Conservation (phyloP, 768 basidiomycete species). For the Rhodotorula babjevae region DNA sequence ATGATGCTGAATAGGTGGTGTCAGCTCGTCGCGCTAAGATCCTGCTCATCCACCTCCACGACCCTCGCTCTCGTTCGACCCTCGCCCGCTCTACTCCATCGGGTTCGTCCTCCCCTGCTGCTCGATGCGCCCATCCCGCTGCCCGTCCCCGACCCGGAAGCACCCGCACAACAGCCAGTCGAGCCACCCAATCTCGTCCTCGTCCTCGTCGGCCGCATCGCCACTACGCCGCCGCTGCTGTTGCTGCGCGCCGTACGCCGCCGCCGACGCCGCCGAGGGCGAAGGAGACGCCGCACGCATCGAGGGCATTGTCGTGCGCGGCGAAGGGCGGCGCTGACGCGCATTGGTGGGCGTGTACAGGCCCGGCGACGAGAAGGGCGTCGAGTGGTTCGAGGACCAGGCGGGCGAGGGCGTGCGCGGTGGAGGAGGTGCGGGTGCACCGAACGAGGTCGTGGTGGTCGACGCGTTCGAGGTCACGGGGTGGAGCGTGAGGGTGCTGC, state of each 20-base stretch:
- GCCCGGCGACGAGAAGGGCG: not conserved
- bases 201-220: not conserved
- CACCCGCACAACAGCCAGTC: constrained; percentile 25
- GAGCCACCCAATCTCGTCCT: constrained; percentile 2
- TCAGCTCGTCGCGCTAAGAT: too few species aligned
- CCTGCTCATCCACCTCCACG: too few species aligned
- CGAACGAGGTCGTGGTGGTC: too few species aligned
- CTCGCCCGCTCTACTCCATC: not conserved
- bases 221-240: too few species aligned
- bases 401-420: not conserved
- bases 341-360: not conserved
- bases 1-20: too few species aligned
- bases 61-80: too few species aligned
- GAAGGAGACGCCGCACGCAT: too few species aligned
- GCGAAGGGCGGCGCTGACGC: too few species aligned
- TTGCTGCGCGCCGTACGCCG: not conserved
- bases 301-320: too few species aligned
- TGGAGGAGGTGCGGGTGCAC: not conserved
- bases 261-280: too few species aligned
- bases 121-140: not conserved
- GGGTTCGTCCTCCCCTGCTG: constrained; percentile 27
- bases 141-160: not conserved
- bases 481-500: not conserved
- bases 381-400: not conserved
- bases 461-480: not conserved